These are phyloP conservation scores for Takashimella tepidaria DNA, from an alignment of 1,284 basidiomycete species.

Conservation along the genomic window DNA sequence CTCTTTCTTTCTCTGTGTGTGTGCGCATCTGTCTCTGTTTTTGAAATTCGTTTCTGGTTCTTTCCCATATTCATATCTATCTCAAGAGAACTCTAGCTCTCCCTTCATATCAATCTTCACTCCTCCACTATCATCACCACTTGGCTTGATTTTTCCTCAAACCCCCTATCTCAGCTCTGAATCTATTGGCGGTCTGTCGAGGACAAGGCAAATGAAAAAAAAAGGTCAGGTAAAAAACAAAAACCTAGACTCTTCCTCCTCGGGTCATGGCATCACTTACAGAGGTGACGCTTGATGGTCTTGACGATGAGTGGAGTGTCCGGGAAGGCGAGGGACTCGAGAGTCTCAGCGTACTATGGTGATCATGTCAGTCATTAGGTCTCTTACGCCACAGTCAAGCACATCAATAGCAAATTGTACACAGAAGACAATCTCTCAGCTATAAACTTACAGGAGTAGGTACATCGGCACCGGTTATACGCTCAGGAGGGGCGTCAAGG, in stretches of 20 bases:
- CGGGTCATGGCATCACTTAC: no score
- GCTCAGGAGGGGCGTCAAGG: conserved; percentile 95
- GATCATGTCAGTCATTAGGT: not conserved
- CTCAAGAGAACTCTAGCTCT: not conserved
- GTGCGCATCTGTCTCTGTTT: no score
- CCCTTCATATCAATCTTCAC: not conserved
- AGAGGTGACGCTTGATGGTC: conserved; percentile 86
- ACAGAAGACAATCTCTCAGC: no score
- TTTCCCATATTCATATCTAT: no score
- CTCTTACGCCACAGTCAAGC: not conserved
- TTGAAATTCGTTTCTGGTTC: no score
- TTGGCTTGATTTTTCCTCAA: no score
- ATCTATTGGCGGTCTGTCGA: not conserved
- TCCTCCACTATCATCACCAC: no score
- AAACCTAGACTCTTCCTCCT: conserved; percentile 6
- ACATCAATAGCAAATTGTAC: not conserved
- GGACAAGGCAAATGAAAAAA: not conserved
- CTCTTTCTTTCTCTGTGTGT: no score
- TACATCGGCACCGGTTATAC: conserved; percentile 92
- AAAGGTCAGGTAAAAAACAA: not conserved
- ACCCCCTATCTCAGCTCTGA: no score
- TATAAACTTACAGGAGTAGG: conserved; percentile 78
- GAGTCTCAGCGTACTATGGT: conserved; percentile 73
- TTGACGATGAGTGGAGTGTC: conserved; percentile 80
- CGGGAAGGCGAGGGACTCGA: conserved; percentile 87